phyloP scores from a whole-genome alignment of 257 asterid species.

The Cinchona pubescens region DNA sequence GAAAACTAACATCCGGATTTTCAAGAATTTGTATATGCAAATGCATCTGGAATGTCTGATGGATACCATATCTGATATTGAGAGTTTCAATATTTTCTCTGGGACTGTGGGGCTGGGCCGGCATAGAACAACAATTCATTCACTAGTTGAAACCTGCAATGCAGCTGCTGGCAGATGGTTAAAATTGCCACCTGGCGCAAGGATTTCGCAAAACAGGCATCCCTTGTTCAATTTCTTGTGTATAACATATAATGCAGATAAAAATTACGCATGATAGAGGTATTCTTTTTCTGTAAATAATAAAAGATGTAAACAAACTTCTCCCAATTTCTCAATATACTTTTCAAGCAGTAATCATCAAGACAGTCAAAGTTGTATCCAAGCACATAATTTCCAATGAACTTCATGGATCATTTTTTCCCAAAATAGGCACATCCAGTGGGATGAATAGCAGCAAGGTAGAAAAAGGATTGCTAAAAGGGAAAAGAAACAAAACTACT shows the following conservation, averaged over 20 bases:
- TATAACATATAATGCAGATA: not conserved
- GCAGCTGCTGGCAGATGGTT: constrained; percentile 41
- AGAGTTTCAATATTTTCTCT: constrained; percentile 80
- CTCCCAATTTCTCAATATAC: not conserved
- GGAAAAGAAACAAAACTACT: not conserved
- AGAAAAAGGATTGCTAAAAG: not conserved
- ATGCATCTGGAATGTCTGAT: constrained; percentile 54
- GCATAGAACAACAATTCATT: constrained; percentile 51
- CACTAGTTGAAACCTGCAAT: constrained; percentile 62
- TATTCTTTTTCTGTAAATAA: constrained; percentile 17
- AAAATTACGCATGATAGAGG: not conserved
- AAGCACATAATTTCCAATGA: not conserved
- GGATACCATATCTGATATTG: constrained; percentile 83
- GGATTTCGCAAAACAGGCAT: constrained; percentile 6
- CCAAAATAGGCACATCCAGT: too few species aligned
- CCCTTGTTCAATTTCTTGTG: not conserved
- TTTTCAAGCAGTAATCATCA: not conserved
- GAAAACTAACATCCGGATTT: constrained; percentile 28
- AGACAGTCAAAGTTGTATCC: not conserved
- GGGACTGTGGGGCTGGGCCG: constrained; percentile 77
- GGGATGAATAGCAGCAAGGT: not conserved
- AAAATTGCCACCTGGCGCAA: constrained; percentile 1
- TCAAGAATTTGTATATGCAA: constrained; percentile 52
- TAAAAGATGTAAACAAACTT: constrained; percentile 13
- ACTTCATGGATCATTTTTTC: not conserved